Evolutionary conservation across 805 yeast species (phyloP).

Genomic region (Candida tallmaniae): DNA sequence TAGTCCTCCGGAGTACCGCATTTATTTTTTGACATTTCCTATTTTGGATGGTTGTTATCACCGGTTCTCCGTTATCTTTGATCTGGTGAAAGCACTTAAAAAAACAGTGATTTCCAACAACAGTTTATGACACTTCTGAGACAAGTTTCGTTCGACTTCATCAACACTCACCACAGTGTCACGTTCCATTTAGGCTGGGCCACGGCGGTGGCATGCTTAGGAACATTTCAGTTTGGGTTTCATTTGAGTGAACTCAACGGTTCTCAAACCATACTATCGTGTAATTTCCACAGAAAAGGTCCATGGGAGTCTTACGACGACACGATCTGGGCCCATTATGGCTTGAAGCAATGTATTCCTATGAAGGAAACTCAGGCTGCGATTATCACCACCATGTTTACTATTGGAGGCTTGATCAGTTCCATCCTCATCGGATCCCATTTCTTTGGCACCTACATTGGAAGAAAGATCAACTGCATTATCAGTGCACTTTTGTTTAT

Average conservation of each 20-base stretch:
- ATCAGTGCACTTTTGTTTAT: constrained; percentile 19
- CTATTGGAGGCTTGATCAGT: constrained; percentile 33
- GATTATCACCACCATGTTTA: constrained; percentile 28
- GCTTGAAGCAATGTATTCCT: constrained; percentile 24
- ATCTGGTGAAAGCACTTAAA: no score
- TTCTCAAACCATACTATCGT: constrained; percentile 25
- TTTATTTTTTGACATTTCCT: no score
- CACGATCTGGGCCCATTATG: constrained; percentile 23
- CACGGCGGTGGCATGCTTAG: constrained; percentile 27
- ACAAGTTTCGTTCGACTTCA: constrained; percentile 6
- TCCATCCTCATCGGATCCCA: constrained; percentile 27
- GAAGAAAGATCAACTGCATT: constrained; percentile 21
- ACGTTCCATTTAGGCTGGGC: constrained; percentile 33
- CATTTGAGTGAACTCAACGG: constrained; percentile 38
- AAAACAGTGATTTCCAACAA: no score
- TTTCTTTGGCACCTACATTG: constrained; percentile 17
- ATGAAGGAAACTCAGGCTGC: constrained; percentile 20
- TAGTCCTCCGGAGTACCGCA: no score
- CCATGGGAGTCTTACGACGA: constrained; percentile 18
- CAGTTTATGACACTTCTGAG: constrained; percentile 1
- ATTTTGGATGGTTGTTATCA: no score
- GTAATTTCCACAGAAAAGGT: constrained; percentile 17
- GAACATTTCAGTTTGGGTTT: constrained; percentile 37
- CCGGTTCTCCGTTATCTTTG: no score
- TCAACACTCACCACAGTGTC: constrained; percentile 16